Evolutionary conservation across 768 basidiomycete species (phyloP).

Genomic region (Rhodotorula kratochvilovae): DNA sequence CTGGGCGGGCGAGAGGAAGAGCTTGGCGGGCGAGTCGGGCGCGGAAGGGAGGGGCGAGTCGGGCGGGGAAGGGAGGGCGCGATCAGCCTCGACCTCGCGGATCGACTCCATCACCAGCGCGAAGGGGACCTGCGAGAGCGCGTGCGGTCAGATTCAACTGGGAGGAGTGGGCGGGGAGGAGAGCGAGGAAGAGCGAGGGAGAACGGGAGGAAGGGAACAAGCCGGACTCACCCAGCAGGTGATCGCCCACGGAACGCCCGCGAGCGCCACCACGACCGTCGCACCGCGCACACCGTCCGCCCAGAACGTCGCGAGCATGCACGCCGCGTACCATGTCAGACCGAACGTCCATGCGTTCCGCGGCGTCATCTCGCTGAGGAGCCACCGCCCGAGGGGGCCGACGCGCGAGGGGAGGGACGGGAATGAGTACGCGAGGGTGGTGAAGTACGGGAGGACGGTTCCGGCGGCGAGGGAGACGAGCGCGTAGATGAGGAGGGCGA

Average conservation of each 20-base stretch:
- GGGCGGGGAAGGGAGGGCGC: too few species aligned
- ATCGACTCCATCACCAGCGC: constrained; percentile 34
- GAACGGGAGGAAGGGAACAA: too few species aligned
- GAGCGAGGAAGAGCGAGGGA: too few species aligned
- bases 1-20: background rate
- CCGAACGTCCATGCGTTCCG: constrained; percentile 59
- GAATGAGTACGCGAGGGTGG: constrained; percentile 25
- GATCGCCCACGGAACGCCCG: constrained; percentile 89
- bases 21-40: background rate
- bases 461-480: too few species aligned
- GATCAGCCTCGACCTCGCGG: background rate
- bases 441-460: too few species aligned
- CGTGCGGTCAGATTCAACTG: too few species aligned
- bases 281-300: constrained; percentile 57
- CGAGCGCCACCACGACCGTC: constrained; percentile 67
- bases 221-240: constrained; percentile 66
- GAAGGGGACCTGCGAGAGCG: constrained; percentile 15
- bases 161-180: too few species aligned
- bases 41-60: background rate
- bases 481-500: too few species aligned
- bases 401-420: constrained; percentile 11
- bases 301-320: constrained; percentile 70
- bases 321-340: constrained; percentile 65
- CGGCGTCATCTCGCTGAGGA: constrained; percentile 16
- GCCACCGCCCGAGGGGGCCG: background rate